These are phyloP conservation scores for Amyloporia xantha DNA, from an alignment of 768 basidiomycete genomes.

Conservation along the genomic window DNA sequence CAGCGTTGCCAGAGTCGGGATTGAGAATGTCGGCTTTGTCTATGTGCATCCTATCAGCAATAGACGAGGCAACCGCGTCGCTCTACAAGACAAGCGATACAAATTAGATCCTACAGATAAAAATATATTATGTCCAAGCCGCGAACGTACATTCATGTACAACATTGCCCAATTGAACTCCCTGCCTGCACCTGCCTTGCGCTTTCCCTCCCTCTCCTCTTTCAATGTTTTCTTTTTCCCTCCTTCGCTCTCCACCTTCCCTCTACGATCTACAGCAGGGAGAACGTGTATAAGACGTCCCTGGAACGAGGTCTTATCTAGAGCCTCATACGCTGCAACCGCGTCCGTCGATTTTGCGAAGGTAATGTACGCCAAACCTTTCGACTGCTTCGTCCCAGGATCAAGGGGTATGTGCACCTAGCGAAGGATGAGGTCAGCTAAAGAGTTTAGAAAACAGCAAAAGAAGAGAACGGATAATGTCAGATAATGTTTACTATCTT, in stretches of 20 bases:
- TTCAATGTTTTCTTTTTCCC: conserved; percentile 50
- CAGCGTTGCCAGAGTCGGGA: conserved; percentile 72
- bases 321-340: conserved; percentile 62
- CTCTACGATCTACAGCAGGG: conserved; percentile 67
- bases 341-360: conserved; percentile 43
- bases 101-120: conserved; percentile 12
- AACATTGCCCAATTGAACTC: conserved; percentile 92
- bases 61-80: conserved; percentile 87
- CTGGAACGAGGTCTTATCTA: conserved; percentile 85
- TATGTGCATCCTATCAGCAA: conserved; percentile 84
- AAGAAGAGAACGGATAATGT: conserved; percentile 11
- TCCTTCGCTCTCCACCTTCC: conserved; percentile 38
- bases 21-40: conserved; percentile 85
- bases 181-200: conserved; percentile 62
- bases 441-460: conserved; percentile 3
- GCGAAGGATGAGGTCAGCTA: conserved; percentile 6
- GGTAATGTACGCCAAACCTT: conserved; percentile 59
- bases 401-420: conserved; percentile 57
- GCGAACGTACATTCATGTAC: conserved; percentile 89
- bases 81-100: conserved; percentile 46
- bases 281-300: conserved; percentile 89
- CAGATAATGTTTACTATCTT: conserved; percentile 47
- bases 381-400: conserved; percentile 36
- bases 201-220: conserved; percentile 49
- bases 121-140: conserved; percentile 20